phyloP scores from a whole-genome alignment of 129 eudicot species.

The Arctium minus region DNA sequence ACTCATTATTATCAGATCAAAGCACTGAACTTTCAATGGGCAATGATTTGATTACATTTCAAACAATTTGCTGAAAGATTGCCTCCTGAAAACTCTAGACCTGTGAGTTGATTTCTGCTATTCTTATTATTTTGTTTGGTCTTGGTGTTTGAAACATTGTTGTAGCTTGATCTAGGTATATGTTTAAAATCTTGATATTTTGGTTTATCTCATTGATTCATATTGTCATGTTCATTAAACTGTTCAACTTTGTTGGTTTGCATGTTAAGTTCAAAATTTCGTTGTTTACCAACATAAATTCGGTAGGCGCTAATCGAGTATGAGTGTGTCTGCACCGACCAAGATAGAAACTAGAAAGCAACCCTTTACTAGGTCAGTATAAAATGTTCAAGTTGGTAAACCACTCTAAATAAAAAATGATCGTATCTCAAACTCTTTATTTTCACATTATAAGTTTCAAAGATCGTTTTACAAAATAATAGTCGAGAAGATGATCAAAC shows the following conservation, averaged over 20 bases:
- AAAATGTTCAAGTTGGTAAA: too few species aligned
- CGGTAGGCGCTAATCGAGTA: too few species aligned
- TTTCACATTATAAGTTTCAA: too few species aligned
- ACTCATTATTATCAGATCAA: background rate
- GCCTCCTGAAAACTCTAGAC: background rate
- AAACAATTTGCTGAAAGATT: background rate
- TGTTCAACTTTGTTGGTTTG: background rate
- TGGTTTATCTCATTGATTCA: background rate
- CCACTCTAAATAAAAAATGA: too few species aligned
- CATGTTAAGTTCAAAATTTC: background rate
- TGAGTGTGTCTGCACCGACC: too few species aligned
- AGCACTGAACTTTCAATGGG: background rate
- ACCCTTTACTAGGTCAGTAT: too few species aligned
- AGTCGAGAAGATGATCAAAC: too few species aligned
- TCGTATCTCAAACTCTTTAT: too few species aligned
- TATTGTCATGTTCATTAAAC: background rate
- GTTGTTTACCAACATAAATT: too few species aligned
- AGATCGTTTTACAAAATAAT: too few species aligned
- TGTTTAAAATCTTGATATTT: background rate
- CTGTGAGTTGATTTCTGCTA: constrained; percentile 18
- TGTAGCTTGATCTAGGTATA: background rate
- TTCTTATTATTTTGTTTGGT: background rate
- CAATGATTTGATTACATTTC: too few species aligned
- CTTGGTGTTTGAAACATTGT: background rate
- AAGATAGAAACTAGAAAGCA: too few species aligned